Evolutionary conservation across 441 rosid species (phyloP), one percentile per base, ranked within the genome.

Genomic region (California macrophylla): DNA sequence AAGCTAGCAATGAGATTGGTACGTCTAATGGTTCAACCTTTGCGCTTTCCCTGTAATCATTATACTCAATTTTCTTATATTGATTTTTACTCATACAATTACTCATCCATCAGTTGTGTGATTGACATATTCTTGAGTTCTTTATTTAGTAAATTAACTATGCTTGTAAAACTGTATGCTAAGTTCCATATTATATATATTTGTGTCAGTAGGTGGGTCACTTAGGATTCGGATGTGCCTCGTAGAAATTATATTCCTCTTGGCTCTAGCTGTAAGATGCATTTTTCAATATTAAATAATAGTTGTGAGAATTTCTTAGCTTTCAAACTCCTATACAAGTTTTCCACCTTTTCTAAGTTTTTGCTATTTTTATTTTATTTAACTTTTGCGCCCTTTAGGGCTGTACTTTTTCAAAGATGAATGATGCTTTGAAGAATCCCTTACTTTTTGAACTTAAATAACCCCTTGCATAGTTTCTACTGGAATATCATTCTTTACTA

Each of bases 1-100:
- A 89, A 82, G 93, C 98, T 78, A 78, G 97, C 84, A 82, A 75
- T 69, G 97, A 89, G 60, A 91, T 91, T 58, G 97, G 97, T 93
- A 78, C 65, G 83, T 72, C 50, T 45, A 52, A 26, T 67, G n/a
- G 36, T 62, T 73, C 71, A 6, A 6, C 0, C 24, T 15, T 4
- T 52, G 61, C 8, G 24, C 61, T 54, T 20, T 54, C 61, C 24
- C 1, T 21, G 26, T 54, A 54, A 54, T 54, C 61, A 47, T 47
- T n/a, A 2, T 47, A 5, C 8, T 3, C 1, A 42, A 45, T 0
- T n/a, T 6, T n/a, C 0, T n/a, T 47, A 47, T 16, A 47, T 16
- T 47, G n/a, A 38, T 47, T 47, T 16, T n/a, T n/a, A 4, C 5
- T 42, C 50, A 42, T 13, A 42, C 50, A 13, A 42, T 13, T 42